Evolutionary conservation across 176 grass and related monocot species (phyloP).

Genomic region (Triticum monococcum): DNA sequence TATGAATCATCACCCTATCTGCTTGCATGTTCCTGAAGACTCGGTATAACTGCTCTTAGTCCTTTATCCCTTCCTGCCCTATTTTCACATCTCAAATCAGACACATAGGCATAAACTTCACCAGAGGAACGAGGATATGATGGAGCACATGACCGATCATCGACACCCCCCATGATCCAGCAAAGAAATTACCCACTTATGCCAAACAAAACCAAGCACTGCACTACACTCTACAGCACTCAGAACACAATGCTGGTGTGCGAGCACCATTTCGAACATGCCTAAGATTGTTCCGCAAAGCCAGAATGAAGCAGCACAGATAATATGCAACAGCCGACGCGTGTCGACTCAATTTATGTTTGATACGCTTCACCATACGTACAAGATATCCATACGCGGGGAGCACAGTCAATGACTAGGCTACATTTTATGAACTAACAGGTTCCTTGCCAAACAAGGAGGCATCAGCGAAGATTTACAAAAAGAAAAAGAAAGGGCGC

Average conservation of each 20-base stretch:
- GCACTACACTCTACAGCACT: background rate
- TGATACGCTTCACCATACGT: background rate
- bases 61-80: background rate
- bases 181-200: background rate
- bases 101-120: background rate
- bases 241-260: background rate
- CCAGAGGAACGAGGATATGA: background rate
- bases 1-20: too few relatives aligned
- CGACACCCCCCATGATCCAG: background rate
- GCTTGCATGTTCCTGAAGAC: too few relatives aligned
- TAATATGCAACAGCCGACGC: conserved; percentile 8
- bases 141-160: background rate
- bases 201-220: background rate
- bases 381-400: background rate
- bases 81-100: background rate
- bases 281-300: background rate
- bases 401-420: background rate
- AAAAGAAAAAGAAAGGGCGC: background rate
- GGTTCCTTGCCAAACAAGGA: background rate
- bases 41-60: too few relatives aligned
- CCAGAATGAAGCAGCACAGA: background rate
- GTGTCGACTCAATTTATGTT: background rate
- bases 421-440: background rate
- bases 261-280: background rate
- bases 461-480: background rate